These are phyloP conservation scores for Solanum hybrid DNA, from an alignment of 305 asterid genomes.

Conservation along the genomic window DNA sequence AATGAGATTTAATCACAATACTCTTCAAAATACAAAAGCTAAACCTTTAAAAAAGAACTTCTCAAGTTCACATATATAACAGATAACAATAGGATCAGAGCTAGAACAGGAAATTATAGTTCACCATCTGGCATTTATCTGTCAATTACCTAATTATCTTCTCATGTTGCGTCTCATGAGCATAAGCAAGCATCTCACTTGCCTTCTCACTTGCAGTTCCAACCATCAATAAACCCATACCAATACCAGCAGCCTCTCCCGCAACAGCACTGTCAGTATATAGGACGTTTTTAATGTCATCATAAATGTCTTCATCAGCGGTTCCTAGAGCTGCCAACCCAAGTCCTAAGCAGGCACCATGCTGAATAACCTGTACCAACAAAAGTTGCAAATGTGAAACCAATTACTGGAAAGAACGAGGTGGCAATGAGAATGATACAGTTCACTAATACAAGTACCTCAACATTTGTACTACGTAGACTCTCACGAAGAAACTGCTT, in stretches of 20 bases:
- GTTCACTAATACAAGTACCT: constrained; percentile 30
- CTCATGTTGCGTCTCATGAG: constrained; percentile 98
- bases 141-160: constrained; percentile 73
- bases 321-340: constrained; percentile 98
- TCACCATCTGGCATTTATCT: constrained; percentile 3
- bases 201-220: constrained; percentile 99
- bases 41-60: not conserved
- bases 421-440: not conserved
- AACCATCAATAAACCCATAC: constrained; percentile 97
- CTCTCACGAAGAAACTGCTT: constrained; percentile 94
- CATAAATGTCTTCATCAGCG: constrained; percentile 88
- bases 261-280: constrained; percentile 99
- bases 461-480: constrained; percentile 71
- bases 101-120: not conserved
- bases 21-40: not conserved
- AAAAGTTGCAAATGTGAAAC: not conserved
- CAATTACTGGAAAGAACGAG: constrained; percentile 3
- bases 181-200: constrained; percentile 94
- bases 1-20: not conserved
- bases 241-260: constrained; percentile 98
- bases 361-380: constrained; percentile 84
- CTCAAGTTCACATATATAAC: not conserved
- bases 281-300: constrained; percentile 77
- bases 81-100: not conserved
- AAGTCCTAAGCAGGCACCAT: constrained; percentile 99